Percentiles rank a stretch among this genome's conserved stretches.
phyloP scores from a whole-genome alignment of 2,329 filamentous ascomycete genomes.

The Chrysosporium keratinophilum region DNA sequence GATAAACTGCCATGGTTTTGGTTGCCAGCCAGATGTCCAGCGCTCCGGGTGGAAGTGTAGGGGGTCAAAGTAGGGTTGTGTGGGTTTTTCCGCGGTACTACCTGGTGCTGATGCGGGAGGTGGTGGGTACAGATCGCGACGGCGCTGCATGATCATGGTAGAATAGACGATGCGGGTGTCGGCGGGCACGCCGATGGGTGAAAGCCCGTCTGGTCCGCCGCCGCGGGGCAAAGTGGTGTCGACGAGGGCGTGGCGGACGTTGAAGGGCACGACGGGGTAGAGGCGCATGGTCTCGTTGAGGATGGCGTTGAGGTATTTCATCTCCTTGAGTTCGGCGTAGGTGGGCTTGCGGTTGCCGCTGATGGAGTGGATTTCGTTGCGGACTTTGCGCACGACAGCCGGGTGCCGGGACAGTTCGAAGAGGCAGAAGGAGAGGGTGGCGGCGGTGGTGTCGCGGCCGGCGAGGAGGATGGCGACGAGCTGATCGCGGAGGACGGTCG shows the following conservation, averaged over 20 bases:
- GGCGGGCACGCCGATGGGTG: conserved; percentile 39
- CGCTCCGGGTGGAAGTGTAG: conserved; percentile 41
- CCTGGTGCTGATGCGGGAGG: conserved; percentile 13
- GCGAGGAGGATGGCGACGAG: conserved; percentile 72
- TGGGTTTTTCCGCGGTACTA: too few species aligned
- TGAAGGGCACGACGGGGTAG: conserved; percentile 70
- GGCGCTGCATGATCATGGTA: conserved; percentile 44
- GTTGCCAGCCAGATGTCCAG: conserved; percentile 42
- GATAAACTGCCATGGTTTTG: conserved; percentile 46
- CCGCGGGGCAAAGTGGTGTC: conserved; percentile 66
- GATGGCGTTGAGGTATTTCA: conserved; percentile 65
- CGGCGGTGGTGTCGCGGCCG: conserved; percentile 73
- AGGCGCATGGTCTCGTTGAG: conserved; percentile 69
- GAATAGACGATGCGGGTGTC: conserved; percentile 43
- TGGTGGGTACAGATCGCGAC: conserved; percentile 40
- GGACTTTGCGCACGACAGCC: conserved; percentile 54
- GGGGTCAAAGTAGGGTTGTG: conserved; percentile 32
- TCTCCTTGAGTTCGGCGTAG: conserved; percentile 72
- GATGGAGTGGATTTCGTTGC: conserved; percentile 57
- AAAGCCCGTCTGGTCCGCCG: conserved; percentile 40
- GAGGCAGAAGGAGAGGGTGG: conserved; percentile 67
- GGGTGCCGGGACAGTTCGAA: conserved; percentile 72
- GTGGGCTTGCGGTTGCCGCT: conserved; percentile 54
- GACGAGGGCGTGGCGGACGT: conserved; percentile 59
- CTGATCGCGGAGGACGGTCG: conserved; percentile 65